Conservation (phyloP, 1,284 basidiomycete species). For the Microbotryum lychnidis-dioicae region DNA sequence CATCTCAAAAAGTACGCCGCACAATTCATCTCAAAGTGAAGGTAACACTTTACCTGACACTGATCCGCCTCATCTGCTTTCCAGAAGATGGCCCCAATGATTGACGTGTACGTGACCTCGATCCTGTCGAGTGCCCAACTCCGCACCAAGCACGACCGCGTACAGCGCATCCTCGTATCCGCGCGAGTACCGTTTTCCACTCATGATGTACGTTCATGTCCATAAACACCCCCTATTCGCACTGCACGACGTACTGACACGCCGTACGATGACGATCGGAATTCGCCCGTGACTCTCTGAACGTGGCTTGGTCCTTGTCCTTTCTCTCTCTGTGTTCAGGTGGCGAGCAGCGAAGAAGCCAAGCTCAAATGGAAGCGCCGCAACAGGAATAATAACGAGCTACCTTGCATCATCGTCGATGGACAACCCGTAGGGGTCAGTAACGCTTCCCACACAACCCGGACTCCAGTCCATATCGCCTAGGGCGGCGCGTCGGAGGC, state of each 20-base stretch:
- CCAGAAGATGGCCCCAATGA: constrained; percentile 8
- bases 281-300: too few relatives aligned
- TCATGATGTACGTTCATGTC: constrained; percentile 21
- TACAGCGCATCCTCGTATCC: constrained; percentile 5
- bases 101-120: constrained; percentile 28
- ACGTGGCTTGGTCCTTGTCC: neutral
- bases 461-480: neutral
- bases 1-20: too few relatives aligned
- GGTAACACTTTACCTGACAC: too few relatives aligned
- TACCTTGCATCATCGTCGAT: constrained; percentile 28
- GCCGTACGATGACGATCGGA: too few relatives aligned
- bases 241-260: too few relatives aligned
- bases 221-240: too few relatives aligned
- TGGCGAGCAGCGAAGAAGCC: constrained; percentile 25
- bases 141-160: constrained; percentile 25
- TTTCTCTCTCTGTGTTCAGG: neutral
- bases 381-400: constrained; percentile 21
- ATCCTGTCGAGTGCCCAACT: constrained; percentile 23
- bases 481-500: too few relatives aligned
- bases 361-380: constrained; percentile 30
- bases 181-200: constrained; percentile 12
- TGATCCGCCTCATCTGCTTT: neutral
- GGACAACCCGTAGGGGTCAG: constrained; percentile 22
- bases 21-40: too few relatives aligned
- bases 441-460: neutral